Percentiles rank a stretch among this genome's conserved stretches.
phyloP scores from a whole-genome alignment of 169 alveolate genomes.

The Plasmodium blacklocki region DNA sequence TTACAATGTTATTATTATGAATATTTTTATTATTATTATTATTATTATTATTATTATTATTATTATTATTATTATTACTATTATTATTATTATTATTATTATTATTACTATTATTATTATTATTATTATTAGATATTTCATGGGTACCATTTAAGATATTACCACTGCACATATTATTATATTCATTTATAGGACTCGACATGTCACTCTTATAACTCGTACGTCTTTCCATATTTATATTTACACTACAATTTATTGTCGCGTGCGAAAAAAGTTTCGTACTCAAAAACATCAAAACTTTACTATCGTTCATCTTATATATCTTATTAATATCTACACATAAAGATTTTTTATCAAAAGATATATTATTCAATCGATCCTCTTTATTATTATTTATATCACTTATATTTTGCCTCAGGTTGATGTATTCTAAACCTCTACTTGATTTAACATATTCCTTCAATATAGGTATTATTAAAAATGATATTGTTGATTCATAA shows the following conservation, averaged over 20 bases:
- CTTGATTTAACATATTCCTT: slow-evolving; percentile 4
- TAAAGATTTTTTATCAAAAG: background rate
- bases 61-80: background rate
- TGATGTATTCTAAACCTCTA: background rate
- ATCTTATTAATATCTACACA: background rate
- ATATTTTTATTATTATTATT: background rate
- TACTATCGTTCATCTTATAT: background rate
- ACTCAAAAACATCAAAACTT: slow-evolving; percentile 14
- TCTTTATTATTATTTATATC: background rate
- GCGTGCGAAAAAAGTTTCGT: slow-evolving; percentile 17
- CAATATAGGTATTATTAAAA: slow-evolving; percentile 32
- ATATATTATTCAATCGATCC: too few relatives aligned
- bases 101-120: background rate
- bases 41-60: background rate
- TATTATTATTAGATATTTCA: background rate
- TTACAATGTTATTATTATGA: background rate
- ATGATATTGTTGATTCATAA: slow-evolving; percentile 23
- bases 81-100: background rate
- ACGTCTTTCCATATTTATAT: too few relatives aligned
- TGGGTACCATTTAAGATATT: background rate
- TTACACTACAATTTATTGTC: background rate
- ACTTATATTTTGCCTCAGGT: background rate
- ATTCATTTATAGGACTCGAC: too few relatives aligned
- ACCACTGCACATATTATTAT: too few relatives aligned
- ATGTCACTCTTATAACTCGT: too few relatives aligned